Percentiles rank a stretch among this genome's conserved stretches.
phyloP scores from a whole-genome alignment of 2,329 filamentous ascomycete species.

The Cyanodermella asteris region DNA sequence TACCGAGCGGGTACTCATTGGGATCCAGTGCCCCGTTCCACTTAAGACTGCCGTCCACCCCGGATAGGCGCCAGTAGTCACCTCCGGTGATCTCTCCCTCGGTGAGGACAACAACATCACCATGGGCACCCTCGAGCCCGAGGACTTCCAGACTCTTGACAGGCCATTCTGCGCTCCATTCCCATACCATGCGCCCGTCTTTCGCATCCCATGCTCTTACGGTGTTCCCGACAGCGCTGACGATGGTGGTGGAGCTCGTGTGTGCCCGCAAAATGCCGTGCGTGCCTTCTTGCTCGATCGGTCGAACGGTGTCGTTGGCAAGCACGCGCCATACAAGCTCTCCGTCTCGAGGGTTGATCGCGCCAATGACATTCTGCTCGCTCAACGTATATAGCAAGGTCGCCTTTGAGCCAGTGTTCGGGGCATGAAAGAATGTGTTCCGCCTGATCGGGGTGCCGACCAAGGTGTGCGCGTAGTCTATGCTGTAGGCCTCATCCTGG shows the following conservation, averaged over 20 bases:
- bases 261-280: conserved; percentile 13
- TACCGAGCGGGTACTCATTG: too few relatives aligned
- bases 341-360: conserved; percentile 73
- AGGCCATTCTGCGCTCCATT: conserved; percentile 34
- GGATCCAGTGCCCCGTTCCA: too few relatives aligned
- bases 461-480: conserved; percentile 84
- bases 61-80: conserved; percentile 49
- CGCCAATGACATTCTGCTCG: conserved; percentile 62
- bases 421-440: conserved; percentile 87
- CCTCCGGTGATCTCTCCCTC: conserved; percentile 24
- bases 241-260: conserved; percentile 57
- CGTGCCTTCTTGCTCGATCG: conserved; percentile 17
- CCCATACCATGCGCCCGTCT: conserved; percentile 62
- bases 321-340: conserved; percentile 69
- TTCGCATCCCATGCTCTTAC: conserved; percentile 68
- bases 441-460: conserved; percentile 62
- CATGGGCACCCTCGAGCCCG: conserved; percentile 38
- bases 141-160: conserved; percentile 59
- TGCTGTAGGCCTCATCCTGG: conserved; percentile 69
- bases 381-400: conserved; percentile 82
- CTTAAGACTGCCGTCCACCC: conserved; percentile 45
- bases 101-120: conserved; percentile 51
- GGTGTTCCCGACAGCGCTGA: conserved; percentile 46
- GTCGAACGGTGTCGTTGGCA: conserved; percentile 27
- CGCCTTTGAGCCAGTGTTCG: conserved; percentile 58